Base-by-base conservation (phyloP, 2,329 filamentous ascomycete species). In the Ascomycota sp. region DNA sequence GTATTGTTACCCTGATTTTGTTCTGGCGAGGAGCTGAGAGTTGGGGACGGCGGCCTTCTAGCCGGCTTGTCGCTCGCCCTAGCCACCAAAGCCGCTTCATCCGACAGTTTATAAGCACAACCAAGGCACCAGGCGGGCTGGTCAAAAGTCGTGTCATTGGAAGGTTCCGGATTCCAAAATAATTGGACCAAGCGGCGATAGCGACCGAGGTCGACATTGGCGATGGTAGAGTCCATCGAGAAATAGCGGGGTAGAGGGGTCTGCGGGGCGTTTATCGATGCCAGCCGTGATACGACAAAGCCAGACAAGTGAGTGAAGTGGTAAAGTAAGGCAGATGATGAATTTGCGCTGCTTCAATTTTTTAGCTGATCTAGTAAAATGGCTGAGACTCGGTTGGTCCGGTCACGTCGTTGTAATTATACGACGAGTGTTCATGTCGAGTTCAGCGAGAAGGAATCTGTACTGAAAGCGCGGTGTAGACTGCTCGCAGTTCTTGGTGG, bases 101-200 rank as follows among this genome's bases (percentile, higher is more conserved):
- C 28, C 11, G 43, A 39, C 22, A 69, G 51, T 19, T 50, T 57
- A 41, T 71, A 71, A 21, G 54, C 57, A 32, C 52, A 52, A 22
- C 67, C 67, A 6, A 95, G 61, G 45, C 83, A 91, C 85, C 86
- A 95, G 36, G 92, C 79, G 9, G 79, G 70, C 22, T 69, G 62
- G 37, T 73, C 63, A 23, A 65, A 62, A 34, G 56, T 50, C 33
- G 72, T 61, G 47, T 92, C 74, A 54, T 94, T 93, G 37, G 67
- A 70, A 5, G 83, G 85, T 38, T 85, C 74, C 0, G 83, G 82
- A 42, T 94, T 85, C 76, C 83, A 93, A 45, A 95, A 75, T 56
- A 80, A 82, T 54, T 86, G 79, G 35, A 94, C 75, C 42, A 94
- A 72, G 38, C 78, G 77, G 52, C 81, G 79, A 36, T 64, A 64